phyloP scores from a whole-genome alignment of 2,329 filamentous ascomycete genomes.

The Juglanconis juglandina region DNA sequence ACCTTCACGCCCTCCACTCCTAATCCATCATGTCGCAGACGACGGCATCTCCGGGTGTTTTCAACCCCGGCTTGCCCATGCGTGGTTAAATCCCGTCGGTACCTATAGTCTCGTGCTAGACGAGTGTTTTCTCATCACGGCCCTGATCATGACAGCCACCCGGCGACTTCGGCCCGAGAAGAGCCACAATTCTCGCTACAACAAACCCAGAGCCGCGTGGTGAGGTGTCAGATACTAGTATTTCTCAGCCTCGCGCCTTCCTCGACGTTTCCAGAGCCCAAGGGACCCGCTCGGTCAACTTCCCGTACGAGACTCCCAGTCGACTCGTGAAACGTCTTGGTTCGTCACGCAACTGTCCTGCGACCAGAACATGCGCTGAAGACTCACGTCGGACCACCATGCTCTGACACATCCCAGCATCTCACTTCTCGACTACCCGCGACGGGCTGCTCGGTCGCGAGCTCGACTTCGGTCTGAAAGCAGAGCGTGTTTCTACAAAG shows the following conservation, averaged over 20 bases:
- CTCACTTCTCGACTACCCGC: neutral
- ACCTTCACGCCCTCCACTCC: too few species aligned
- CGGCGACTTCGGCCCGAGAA: conserved; percentile 9
- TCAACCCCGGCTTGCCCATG: too few species aligned
- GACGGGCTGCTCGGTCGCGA: too few species aligned
- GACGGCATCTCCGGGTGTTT: too few species aligned
- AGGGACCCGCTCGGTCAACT: neutral
- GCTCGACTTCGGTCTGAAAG: too few species aligned
- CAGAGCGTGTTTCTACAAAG: neutral
- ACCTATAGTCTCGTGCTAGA: neutral
- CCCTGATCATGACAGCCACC: too few species aligned
- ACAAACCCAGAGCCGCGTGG: neutral
- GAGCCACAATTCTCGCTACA: conserved; percentile 18
- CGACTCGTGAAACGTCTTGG: conserved; percentile 2
- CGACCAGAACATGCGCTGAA: conserved; percentile 13
- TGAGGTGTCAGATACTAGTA: too few species aligned
- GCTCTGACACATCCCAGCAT: conserved; percentile 3
- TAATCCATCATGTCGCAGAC: too few species aligned
- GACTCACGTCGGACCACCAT: conserved; percentile 11
- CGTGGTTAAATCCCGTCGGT: too few species aligned
- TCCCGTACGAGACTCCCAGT: neutral
- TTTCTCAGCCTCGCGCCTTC: conserved; percentile 9
- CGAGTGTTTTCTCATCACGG: neutral
- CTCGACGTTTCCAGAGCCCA: conserved; percentile 8
- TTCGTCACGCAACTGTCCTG: conserved; percentile 14